Percentiles rank a stretch among this genome's conserved stretches.
These are phyloP conservation scores for Huntiella omanensis DNA, from an alignment of 2,329 filamentous ascomycete genomes.

Conservation along the genomic window DNA sequence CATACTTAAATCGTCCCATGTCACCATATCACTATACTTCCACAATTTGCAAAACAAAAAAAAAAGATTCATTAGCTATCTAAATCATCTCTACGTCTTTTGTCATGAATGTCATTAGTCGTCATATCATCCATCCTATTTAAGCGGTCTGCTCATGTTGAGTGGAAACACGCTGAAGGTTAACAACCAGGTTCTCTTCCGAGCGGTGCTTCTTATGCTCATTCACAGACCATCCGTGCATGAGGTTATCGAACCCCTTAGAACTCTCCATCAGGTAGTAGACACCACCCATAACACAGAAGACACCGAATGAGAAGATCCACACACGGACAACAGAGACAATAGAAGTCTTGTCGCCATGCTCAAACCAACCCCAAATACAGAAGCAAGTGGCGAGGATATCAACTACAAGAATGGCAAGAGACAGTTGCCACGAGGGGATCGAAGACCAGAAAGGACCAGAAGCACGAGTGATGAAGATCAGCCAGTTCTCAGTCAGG, in stretches of 20 bases:
- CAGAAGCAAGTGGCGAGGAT: conserved; percentile 71
- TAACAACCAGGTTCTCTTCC: conserved; percentile 81
- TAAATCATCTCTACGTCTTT: no score
- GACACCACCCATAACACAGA: no score
- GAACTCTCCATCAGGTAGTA: no score
- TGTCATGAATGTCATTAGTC: no score
- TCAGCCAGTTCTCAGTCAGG: conserved; percentile 89
- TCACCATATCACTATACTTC: no score
- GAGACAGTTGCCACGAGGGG: conserved; percentile 67
- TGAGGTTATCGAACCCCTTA: no score
- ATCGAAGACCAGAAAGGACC: conserved; percentile 28
- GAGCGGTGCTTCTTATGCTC: conserved; percentile 67
- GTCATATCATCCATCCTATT: conserved; percentile 13
- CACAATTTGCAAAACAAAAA: no score
- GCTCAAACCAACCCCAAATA: conserved; percentile 66
- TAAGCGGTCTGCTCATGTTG: conserved; percentile 80
- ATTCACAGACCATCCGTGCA: conserved; percentile 17
- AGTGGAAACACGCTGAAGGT: conserved; percentile 73
- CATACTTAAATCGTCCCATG: no score
- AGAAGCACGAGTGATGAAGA: conserved; percentile 21
- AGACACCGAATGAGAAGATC: conserved; percentile 74
- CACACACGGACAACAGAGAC: conserved; percentile 75
- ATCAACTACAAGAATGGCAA: conserved; percentile 65
- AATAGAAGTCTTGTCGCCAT: conserved; percentile 47
- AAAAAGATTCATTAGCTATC: no score